Evolutionary conservation across 768 basidiomycete species (phyloP).

Genomic region (Coprinopsis sp.): DNA sequence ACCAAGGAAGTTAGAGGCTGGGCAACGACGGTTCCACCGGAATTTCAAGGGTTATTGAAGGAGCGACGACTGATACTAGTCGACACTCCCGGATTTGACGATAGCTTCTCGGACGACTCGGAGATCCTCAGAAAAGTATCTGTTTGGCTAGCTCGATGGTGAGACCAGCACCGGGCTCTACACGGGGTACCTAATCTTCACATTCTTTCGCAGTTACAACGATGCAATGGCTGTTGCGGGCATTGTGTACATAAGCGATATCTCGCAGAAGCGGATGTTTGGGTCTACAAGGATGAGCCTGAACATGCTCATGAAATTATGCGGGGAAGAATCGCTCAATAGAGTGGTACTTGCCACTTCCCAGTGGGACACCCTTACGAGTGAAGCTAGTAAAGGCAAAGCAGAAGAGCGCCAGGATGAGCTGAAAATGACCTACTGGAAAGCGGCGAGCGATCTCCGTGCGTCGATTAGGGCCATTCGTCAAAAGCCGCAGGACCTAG

Average conservation of each 20-base stretch:
- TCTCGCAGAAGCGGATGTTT: conserved; percentile 31
- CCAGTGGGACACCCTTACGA: neutral
- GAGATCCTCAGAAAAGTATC: neutral
- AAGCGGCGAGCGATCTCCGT: neutral
- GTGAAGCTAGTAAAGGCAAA: too few species aligned
- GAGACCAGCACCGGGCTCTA: too few species aligned
- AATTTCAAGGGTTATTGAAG: neutral
- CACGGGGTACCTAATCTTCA: too few species aligned
- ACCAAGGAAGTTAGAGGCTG: neutral
- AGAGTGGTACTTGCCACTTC: neutral
- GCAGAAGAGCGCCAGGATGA: neutral
- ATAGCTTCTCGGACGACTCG: neutral
- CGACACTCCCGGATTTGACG: neutral
- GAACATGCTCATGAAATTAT: neutral
- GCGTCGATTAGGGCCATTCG: neutral
- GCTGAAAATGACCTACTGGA: neutral
- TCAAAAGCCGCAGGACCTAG: neutral
- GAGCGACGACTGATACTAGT: neutral
- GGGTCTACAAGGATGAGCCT: neutral
- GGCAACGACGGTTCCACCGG: neutral
- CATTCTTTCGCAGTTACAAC: neutral
- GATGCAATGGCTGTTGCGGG: conserved; percentile 15
- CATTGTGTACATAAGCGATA: conserved; percentile 40
- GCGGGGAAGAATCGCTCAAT: conserved; percentile 4
- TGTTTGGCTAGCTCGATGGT: neutral